A percentile compares a stretch with the other conserved stretches of the same genome.
Evolutionary conservation across 257 asterid species (phyloP).

Genomic region (Perilla frutescens): DNA sequence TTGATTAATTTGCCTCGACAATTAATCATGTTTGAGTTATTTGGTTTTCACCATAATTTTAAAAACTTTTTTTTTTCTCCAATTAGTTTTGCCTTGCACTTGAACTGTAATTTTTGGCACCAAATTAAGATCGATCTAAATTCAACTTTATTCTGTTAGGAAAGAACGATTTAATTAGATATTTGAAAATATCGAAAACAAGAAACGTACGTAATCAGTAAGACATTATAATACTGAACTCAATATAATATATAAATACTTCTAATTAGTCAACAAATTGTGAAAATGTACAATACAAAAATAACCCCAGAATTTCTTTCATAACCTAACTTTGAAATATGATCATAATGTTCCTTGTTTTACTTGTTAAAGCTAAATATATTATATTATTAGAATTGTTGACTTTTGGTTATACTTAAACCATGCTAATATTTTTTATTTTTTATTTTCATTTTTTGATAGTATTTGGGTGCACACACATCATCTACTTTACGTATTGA

Average conservation of each 20-base stretch:
- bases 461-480: background rate
- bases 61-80: no score
- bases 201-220: background rate
- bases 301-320: background rate
- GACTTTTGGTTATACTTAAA: conserved; percentile 25
- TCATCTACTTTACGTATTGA: background rate
- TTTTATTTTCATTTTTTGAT: background rate
- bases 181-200: background rate
- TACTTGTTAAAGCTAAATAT: conserved; percentile 15
- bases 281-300: conserved; percentile 6
- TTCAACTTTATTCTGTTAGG: background rate
- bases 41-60: background rate
- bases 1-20: no score
- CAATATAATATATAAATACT: no score
- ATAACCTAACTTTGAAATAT: conserved; percentile 37
- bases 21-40: background rate
- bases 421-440: background rate
- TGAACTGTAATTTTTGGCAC: no score
- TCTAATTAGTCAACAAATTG: conserved; percentile 28
- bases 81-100: no score
- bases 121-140: background rate
- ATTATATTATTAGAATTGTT: conserved; percentile 6
- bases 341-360: conserved; percentile 27
- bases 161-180: background rate
- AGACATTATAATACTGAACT: background rate